These are phyloP conservation scores for Mycena albidolilacea DNA, from an alignment of 768 basidiomycete species.

Conservation along the genomic window DNA sequence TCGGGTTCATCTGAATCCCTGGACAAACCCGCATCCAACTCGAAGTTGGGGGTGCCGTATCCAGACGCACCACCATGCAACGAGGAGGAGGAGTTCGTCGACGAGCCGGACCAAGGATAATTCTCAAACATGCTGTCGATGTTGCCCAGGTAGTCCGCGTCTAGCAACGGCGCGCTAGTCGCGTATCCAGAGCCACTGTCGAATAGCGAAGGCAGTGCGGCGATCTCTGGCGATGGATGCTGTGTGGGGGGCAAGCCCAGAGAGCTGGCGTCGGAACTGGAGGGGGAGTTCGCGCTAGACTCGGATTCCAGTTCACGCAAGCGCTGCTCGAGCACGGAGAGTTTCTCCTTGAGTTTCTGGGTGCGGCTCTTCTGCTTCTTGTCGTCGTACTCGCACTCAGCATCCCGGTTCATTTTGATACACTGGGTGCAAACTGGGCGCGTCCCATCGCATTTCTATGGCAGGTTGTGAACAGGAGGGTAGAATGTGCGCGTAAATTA, in stretches of 20 bases:
- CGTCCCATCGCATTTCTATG: constrained; percentile 73
- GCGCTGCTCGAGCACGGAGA: constrained; percentile 65
- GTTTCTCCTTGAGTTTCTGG: constrained; percentile 70
- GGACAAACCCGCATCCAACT: constrained; percentile 6
- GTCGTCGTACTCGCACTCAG: constrained; percentile 74
- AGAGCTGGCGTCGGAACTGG: constrained; percentile 42
- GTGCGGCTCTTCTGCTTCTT: constrained; percentile 72
- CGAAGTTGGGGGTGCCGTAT: constrained; percentile 35
- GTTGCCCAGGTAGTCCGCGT: constrained; percentile 32
- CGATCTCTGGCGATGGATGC: constrained; percentile 34
- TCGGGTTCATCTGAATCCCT: constrained; percentile 33
- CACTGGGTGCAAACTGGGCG: constrained; percentile 73
- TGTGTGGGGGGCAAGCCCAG: constrained; percentile 33
- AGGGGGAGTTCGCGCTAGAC: constrained; percentile 45
- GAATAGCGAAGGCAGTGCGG: constrained; percentile 36
- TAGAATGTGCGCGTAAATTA: constrained; percentile 4
- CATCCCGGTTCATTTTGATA: constrained; percentile 64
- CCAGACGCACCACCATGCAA: constrained; percentile 32
- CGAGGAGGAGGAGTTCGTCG: constrained; percentile 39
- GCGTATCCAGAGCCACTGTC: constrained; percentile 17
- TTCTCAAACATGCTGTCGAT: constrained; percentile 36
- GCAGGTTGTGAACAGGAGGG: constrained; percentile 2
- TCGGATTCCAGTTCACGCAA: constrained; percentile 68
- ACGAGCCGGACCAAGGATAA: constrained; percentile 36
- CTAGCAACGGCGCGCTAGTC: constrained; percentile 17